A percentile compares a stretch with the other conserved stretches of the same genome.
Conservation (phyloP, 768 basidiomycete genomes). For the Saitozyma podzolica region DNA sequence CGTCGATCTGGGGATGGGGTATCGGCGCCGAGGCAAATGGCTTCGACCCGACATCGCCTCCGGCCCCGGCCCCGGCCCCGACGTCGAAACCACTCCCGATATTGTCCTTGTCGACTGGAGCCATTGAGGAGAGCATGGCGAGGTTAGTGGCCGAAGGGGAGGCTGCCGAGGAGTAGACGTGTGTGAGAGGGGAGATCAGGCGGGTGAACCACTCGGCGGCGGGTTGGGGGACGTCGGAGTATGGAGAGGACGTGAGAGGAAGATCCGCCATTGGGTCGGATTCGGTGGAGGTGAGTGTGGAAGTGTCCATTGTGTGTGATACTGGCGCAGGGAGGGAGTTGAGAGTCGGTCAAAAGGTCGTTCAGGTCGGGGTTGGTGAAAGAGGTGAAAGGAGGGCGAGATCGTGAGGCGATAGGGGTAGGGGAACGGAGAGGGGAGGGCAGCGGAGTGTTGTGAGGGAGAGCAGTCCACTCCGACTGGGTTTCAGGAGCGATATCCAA, state of each 20-base stretch:
- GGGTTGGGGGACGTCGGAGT: conserved; percentile 10
- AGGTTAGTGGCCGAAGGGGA: conserved; percentile 2
- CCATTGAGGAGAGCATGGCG: too few species aligned
- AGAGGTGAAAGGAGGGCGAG: too few species aligned
- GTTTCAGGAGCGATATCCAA: too few species aligned
- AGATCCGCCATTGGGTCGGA: background rate
- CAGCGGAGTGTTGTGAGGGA: too few species aligned
- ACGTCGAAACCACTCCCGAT: background rate
- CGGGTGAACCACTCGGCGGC: conserved; percentile 27
- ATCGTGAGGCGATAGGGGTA: too few species aligned
- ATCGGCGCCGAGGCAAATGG: background rate
- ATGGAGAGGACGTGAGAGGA: conserved; percentile 7
- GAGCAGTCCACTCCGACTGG: too few species aligned
- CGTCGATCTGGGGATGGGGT: background rate
- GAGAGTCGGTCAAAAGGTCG: too few species aligned
- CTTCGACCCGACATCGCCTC: background rate
- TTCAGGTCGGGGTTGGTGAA: too few species aligned
- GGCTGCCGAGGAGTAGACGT: conserved; percentile 2
- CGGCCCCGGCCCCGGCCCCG: background rate
- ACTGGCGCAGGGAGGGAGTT: too few species aligned
- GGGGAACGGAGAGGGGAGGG: too few species aligned
- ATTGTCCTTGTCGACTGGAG: background rate
- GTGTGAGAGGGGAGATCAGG: conserved; percentile 27
- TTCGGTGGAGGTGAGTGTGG: conserved; percentile 21
- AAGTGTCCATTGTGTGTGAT: conserved; percentile 23